phyloP scores from a whole-genome alignment of 768 basidiomycete species.

The Pleurotus salmoneostramineus region DNA sequence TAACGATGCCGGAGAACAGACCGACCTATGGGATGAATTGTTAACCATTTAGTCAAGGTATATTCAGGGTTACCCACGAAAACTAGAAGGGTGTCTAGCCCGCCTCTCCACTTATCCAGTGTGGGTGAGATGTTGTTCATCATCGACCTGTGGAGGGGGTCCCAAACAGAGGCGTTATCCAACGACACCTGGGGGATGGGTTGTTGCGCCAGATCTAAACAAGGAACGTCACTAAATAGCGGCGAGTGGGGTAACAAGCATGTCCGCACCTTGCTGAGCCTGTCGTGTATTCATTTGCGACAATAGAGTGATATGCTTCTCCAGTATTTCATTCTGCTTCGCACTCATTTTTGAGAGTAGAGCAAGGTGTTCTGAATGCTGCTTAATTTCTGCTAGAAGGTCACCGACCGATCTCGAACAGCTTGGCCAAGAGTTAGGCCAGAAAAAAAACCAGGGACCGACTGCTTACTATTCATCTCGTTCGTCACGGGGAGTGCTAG shows the following conservation, averaged over 20 bases:
- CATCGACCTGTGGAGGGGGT: conserved; percentile 8
- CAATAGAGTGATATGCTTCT: not conserved
- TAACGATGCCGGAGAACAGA: not conserved
- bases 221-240: not conserved
- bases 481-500: too few relatives aligned
- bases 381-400: not conserved
- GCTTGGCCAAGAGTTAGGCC: too few relatives aligned
- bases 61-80: conserved; percentile 4
- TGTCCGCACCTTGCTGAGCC: not conserved
- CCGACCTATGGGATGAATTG: not conserved
- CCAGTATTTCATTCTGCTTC: not conserved
- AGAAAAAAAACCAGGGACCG: too few relatives aligned
- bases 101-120: conserved; percentile 13
- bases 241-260: not conserved
- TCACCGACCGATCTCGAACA: not conserved
- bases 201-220: not conserved
- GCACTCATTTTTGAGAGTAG: too few relatives aligned
- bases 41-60: not conserved
- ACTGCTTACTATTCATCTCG: too few relatives aligned
- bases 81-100: conserved; percentile 12
- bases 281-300: not conserved
- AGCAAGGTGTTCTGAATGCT: not conserved
- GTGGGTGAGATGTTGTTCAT: conserved; percentile 10
- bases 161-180: conserved; percentile 10
- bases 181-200: not conserved